These are phyloP conservation scores for Calonectria fujianensis DNA, from an alignment of 2,329 filamentous ascomycete genomes.

Conservation along the genomic window DNA sequence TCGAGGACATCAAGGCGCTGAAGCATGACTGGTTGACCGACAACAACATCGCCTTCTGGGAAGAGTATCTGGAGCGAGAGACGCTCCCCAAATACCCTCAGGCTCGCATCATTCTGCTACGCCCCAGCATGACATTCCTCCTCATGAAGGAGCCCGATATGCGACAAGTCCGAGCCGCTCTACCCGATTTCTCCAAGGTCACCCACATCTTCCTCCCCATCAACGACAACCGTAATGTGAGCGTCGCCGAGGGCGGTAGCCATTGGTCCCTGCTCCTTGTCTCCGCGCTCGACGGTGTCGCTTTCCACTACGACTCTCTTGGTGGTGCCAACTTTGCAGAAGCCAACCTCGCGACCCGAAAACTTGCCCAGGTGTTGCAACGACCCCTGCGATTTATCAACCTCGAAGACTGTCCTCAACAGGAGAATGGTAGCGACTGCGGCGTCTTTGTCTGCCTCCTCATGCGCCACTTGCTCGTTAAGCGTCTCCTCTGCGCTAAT, in stretches of 20 bases:
- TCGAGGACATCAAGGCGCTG: constrained; percentile 91
- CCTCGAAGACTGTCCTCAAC: constrained; percentile 89
- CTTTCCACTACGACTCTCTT: constrained; percentile 97
- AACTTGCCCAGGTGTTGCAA: constrained; percentile 81
- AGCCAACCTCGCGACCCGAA: constrained; percentile 80
- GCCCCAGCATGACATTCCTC: constrained; percentile 94
- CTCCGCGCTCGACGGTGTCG: constrained; percentile 89
- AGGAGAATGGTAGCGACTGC: constrained; percentile 94
- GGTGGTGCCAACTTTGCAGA: constrained; percentile 84
- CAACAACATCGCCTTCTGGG: constrained; percentile 98
- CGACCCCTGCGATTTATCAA: constrained; percentile 84
- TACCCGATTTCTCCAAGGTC: constrained; percentile 86
- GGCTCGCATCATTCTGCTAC: constrained; percentile 91
- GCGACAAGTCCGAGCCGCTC: constrained; percentile 75
- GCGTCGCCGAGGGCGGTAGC: constrained; percentile 88
- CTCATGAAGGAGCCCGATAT: constrained; percentile 83
- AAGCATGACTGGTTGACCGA: constrained; percentile 97
- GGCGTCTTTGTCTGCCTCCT: constrained; percentile 96
- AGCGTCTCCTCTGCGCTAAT: constrained; percentile 86
- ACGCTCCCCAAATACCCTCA: constrained; percentile 86
- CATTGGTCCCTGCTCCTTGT: constrained; percentile 98
- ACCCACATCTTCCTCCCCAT: constrained; percentile 97
- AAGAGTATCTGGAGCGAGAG: constrained; percentile 96
- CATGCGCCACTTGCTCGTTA: constrained; percentile 95
- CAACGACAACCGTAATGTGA: constrained; percentile 88